Percentiles rank a stretch among this genome's conserved stretches.
Evolutionary conservation across 2,329 filamentous ascomycete species (phyloP).

Genomic region (Aspergillus udagawae): DNA sequence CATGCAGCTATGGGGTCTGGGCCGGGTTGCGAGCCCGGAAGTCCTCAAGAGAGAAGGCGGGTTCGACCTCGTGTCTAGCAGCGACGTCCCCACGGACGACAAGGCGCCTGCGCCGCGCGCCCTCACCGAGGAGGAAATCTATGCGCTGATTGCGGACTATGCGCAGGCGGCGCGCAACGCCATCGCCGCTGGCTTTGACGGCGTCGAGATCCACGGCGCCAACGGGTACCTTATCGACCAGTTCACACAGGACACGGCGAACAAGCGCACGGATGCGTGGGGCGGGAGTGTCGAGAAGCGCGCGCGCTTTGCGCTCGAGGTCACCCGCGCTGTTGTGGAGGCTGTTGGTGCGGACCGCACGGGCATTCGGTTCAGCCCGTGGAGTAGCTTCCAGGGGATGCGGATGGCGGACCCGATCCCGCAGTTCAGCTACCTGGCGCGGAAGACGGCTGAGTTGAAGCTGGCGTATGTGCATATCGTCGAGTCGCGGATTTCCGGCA

Average conservation of each 20-base stretch:
- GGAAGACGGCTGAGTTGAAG: constrained; percentile 48
- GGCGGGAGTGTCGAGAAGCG: constrained; percentile 51
- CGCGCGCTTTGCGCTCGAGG: constrained; percentile 52
- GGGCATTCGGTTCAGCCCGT: constrained; percentile 48
- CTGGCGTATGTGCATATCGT: constrained; percentile 61
- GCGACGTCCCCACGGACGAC: constrained; percentile 8
- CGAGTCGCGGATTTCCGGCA: constrained; percentile 49
- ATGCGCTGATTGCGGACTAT: constrained; percentile 39
- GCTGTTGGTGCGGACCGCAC: constrained; percentile 45
- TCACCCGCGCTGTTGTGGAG: constrained; percentile 42
- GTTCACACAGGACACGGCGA: constrained; percentile 46
- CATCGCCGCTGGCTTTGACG: constrained; percentile 53
- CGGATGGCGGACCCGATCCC: constrained; percentile 58
- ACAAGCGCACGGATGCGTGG: constrained; percentile 48
- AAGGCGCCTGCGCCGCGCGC: constrained; percentile 29
- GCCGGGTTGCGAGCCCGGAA: constrained; percentile 48
- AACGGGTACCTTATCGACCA: constrained; percentile 53
- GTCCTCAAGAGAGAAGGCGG: constrained; percentile 18
- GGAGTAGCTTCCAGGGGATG: constrained; percentile 44
- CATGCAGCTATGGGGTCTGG: constrained; percentile 59
- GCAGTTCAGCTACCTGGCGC: constrained; percentile 58
- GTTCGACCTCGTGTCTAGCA: constrained; percentile 19
- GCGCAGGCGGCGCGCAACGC: constrained; percentile 48
- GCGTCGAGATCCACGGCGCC: constrained; percentile 47
- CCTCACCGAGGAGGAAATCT: constrained; percentile 42